Evolutionary conservation across 2,329 filamentous ascomycete genomes (phyloP), one percentile per base, ranked within the genome.

Genomic region (Fusarium irregulare): DNA sequence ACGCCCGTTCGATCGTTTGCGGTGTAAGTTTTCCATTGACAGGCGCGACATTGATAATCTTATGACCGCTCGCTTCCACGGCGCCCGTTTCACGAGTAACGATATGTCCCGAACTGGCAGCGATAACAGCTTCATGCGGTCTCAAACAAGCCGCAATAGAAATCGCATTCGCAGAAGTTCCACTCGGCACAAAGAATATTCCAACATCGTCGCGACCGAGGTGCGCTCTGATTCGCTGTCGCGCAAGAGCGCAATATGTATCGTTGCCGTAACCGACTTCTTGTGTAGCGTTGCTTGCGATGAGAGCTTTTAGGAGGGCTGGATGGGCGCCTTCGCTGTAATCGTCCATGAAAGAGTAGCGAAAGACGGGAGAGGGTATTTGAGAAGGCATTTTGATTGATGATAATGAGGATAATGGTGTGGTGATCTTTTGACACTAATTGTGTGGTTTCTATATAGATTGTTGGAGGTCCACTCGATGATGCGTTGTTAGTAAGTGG

Each of bases 321-420:
- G 84, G 84, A 63, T 86, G 84, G 0, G 83, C 84, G 37, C 84
- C 84, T 62, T 86, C 84, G 73, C 83, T 84, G 71, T 86, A 86
- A 66, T 86, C 84, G 68, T 86, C 84, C 48, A 83, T 77, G 59
- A 86, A 83, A 73, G 82, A 84, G 70, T 85, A 86, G 28, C 70
- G 74, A 6, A 61, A 57, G 27, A 66, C 71, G 7, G 55, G n/a
- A 13, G 64, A 28, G 10, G 62, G 32, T 45, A 72, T 64, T 44
- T 72, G 60, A 3, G 71, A 67, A 2, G 73, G 70, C 73, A 75
- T 75, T 56, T 49, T 66, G 45, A 13, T 49, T 66, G 45, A 13
- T 11, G 7, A 40, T 40, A 11, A 42, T 14, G 45, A 25, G 3
- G 20, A 12, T 30, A n/a, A 12, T 37, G 18, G 18, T 37, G 34